Evolutionary conservation across 768 basidiomycete genomes (phyloP).

Genomic region (Pholiota conissans): DNA sequence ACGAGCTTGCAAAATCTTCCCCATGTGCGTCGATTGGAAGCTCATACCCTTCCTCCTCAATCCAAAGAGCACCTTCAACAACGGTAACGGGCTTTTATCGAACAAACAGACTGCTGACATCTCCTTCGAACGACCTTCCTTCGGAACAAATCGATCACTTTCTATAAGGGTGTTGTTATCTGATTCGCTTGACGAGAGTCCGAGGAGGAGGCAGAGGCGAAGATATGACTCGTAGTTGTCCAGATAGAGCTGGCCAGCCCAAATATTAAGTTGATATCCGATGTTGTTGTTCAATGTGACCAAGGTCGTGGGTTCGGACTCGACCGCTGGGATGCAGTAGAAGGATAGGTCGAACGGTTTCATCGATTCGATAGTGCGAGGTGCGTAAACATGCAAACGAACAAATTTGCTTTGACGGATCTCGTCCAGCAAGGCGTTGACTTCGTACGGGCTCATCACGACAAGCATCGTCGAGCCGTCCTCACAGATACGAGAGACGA

Average conservation of each 20-base stretch:
- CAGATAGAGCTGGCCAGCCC: too few species aligned
- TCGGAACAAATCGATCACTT: constrained; percentile 31
- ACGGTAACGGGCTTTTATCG: too few species aligned
- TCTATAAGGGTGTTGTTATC: constrained; percentile 15
- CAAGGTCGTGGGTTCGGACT: constrained; percentile 5
- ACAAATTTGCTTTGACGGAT: constrained; percentile 33
- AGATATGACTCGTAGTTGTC: constrained; percentile 37
- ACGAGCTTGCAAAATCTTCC: too few species aligned
- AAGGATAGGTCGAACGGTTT: constrained; percentile 36
- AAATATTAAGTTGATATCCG: constrained; percentile 31
- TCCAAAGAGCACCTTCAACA: constrained; percentile 36
- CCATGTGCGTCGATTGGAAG: constrained; percentile 30
- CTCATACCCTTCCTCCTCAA: constrained; percentile 38
- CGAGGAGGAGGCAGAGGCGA: constrained; percentile 34
- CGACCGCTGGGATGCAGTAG: constrained; percentile 26
- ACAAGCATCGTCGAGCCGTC: constrained; percentile 23
- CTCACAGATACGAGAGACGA: constrained; percentile 26
- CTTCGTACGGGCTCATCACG: constrained; percentile 41
- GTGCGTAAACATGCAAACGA: constrained; percentile 42
- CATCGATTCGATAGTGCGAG: constrained; percentile 33
- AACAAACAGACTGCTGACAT: constrained; percentile 26
- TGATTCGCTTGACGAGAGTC: constrained; percentile 25
- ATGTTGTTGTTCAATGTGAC: constrained; percentile 14
- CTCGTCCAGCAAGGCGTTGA: constrained; percentile 31
- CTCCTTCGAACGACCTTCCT: constrained; percentile 16